phyloP scores from a whole-genome alignment of 495 filamentous ascomycete genomes.

The Parmelia sp. region DNA sequence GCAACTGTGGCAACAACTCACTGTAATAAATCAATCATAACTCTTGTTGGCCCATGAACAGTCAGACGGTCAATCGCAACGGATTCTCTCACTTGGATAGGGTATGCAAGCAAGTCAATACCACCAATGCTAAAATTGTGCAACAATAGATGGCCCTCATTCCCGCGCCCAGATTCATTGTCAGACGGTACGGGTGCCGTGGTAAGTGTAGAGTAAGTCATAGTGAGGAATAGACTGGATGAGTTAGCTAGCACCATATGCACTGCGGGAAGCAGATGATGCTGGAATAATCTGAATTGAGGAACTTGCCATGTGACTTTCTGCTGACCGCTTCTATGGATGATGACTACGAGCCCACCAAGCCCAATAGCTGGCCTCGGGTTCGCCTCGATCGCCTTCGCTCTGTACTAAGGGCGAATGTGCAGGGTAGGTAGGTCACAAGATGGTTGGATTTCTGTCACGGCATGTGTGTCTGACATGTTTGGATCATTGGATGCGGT shows the following conservation, averaged over 20 bases:
- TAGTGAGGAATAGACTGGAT: not conserved
- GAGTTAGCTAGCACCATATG: not conserved
- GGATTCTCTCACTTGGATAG: not conserved
- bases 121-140: not conserved
- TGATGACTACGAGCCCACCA: not conserved
- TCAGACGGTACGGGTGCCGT: not conserved
- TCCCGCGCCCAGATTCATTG: not conserved
- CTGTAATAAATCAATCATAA: no score
- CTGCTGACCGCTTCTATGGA: not conserved
- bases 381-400: no score
- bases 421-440: no score
- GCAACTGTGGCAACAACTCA: no score
- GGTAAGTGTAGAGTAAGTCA: not conserved
- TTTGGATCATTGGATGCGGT: no score
- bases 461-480: no score
- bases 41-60: no score
- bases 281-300: no score
- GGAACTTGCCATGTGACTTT: not conserved
- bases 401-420: no score
- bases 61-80: no score
- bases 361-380: no score
- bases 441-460: no score
- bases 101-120: not conserved
- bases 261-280: not conserved
- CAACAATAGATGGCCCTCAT: not conserved